A percentile compares a stretch with the other conserved stretches of the same genome.
These are phyloP conservation scores for Fusarium subtropicale DNA, from an alignment of 2,329 filamentous ascomycete genomes.

Conservation along the genomic window DNA sequence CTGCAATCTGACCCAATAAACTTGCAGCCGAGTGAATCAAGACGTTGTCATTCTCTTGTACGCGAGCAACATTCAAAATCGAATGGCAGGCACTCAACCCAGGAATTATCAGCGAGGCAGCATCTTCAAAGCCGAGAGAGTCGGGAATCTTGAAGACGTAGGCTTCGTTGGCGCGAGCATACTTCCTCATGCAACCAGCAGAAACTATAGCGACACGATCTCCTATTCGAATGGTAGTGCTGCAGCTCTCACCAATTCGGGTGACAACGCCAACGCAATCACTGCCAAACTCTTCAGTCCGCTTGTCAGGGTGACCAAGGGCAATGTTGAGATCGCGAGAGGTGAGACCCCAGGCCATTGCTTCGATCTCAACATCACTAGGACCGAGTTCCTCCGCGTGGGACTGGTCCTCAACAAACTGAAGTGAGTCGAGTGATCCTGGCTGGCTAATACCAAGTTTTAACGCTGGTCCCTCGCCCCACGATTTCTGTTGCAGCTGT, in stretches of 20 bases:
- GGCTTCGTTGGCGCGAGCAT: neutral
- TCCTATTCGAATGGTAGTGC: neutral
- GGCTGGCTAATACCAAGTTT: neutral
- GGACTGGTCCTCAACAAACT: neutral
- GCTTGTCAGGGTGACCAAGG: neutral
- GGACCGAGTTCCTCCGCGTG: neutral
- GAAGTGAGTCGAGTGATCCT: neutral
- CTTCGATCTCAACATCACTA: neutral
- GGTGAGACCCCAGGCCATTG: neutral
- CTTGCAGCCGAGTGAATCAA: neutral
- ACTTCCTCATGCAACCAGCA: neutral
- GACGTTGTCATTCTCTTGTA: neutral
- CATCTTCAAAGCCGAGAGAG: neutral
- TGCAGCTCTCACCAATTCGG: fast-evolving
- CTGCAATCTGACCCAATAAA: neutral
- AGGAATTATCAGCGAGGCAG: fast-evolving
- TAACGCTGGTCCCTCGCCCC: neutral
- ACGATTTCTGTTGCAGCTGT: neutral
- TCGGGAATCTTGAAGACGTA: neutral
- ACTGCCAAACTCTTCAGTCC: neutral
- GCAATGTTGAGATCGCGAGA: neutral
- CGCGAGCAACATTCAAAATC: neutral
- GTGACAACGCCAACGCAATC: neutral
- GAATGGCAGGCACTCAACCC: neutral
- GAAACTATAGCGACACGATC: neutral